Evolutionary conservation across 108 stramenopile species (phyloP).

Genomic region (Skeletonema costatum): DNA sequence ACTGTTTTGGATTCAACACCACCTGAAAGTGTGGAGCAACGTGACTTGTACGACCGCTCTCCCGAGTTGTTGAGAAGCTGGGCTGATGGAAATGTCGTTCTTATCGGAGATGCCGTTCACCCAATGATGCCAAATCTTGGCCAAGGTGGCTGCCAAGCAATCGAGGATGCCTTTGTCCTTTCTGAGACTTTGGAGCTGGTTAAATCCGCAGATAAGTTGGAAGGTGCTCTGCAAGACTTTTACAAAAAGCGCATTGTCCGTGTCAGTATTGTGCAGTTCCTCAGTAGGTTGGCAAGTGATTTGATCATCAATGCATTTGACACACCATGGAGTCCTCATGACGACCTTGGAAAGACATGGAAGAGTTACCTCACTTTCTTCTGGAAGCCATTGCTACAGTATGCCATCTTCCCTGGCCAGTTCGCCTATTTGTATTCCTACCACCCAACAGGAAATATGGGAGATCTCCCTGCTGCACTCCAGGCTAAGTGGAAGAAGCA

Average conservation of each 20-base stretch:
- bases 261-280: slow-evolving; percentile 88
- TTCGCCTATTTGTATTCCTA: slow-evolving; percentile 91
- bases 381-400: slow-evolving; percentile 92
- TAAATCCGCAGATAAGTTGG: slow-evolving; percentile 75
- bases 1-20: slow-evolving; percentile 92
- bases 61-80: slow-evolving; percentile 91
- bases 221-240: slow-evolving; percentile 81
- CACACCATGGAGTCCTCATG: slow-evolving; percentile 91
- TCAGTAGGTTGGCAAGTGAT: slow-evolving; percentile 92
- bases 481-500: slow-evolving; percentile 69
- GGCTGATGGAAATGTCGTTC: slow-evolving; percentile 93
- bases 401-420: slow-evolving; percentile 87
- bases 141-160: slow-evolving; percentile 96
- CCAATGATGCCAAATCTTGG: slow-evolving; percentile 99
- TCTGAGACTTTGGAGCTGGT: slow-evolving; percentile 81
- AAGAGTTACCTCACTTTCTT: slow-evolving; percentile 92
- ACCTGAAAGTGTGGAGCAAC: slow-evolving; percentile 93
- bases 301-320: slow-evolving; percentile 96
- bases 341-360: slow-evolving; percentile 86
- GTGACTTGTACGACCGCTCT: slow-evolving; percentile 94
- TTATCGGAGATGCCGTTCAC: slow-evolving; percentile 94
- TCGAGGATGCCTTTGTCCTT: slow-evolving; percentile 95
- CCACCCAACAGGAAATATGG: slow-evolving; percentile 85
- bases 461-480: slow-evolving; percentile 64
- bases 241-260: slow-evolving; percentile 92